These are phyloP conservation scores for Didymella exigua DNA, from an alignment of 2,329 filamentous ascomycete species.

Conservation along the genomic window DNA sequence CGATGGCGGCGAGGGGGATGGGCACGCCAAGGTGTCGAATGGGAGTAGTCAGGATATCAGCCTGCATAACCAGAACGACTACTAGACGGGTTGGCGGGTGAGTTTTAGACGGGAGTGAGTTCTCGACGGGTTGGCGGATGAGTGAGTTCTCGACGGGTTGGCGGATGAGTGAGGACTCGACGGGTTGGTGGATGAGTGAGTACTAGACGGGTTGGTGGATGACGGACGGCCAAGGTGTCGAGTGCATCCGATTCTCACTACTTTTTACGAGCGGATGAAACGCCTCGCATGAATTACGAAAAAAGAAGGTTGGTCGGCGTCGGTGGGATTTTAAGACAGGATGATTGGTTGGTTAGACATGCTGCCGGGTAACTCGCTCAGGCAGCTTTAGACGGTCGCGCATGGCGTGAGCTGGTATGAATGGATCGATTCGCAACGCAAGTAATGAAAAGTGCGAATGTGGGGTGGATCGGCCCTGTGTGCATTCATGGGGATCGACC, in stretches of 20 bases:
- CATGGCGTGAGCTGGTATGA: not conserved
- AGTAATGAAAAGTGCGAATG: not conserved
- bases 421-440: not conserved
- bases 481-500: no score
- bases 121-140: slow-evolving; percentile 16
- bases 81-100: slow-evolving; percentile 17
- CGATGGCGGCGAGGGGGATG: slow-evolving; percentile 28
- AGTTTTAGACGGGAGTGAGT: no score
- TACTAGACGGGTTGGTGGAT: slow-evolving; percentile 19
- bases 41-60: slow-evolving; percentile 62
- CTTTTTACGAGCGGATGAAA: not conserved
- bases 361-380: not conserved
- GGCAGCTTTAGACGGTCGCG: slow-evolving; percentile 4
- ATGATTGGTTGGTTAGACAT: slow-evolving; percentile 3
- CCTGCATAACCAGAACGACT: slow-evolving; percentile 61
- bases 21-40: slow-evolving; percentile 25
- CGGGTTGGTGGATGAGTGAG: slow-evolving; percentile 41
- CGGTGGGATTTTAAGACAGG: slow-evolving; percentile 6
- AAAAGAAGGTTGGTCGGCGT: slow-evolving; percentile 3
- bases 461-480: no score
- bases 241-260: not conserved
- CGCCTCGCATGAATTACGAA: slow-evolving; percentile 8
- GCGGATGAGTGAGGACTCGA: no score
- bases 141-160: slow-evolving; percentile 43
- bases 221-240: not conserved